phyloP scores from a whole-genome alignment of 1,139 yeast genomes.

The Lodderomyces margitis region DNA sequence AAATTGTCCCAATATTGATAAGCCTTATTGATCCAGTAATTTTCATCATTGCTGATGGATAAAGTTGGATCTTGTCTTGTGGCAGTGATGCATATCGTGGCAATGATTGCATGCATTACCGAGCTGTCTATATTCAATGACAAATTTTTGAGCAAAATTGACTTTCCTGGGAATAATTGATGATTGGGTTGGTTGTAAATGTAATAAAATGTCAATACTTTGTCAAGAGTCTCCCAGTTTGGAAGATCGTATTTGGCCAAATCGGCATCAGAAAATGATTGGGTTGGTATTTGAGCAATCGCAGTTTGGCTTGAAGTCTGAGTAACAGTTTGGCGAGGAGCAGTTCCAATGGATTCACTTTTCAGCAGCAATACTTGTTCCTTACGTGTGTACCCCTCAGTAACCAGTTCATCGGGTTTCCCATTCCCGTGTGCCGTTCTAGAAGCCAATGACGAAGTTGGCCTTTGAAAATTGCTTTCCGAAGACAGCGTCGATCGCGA shows the following conservation, averaged over 20 bases:
- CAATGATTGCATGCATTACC: constrained; percentile 46
- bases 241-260: constrained; percentile 39
- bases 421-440: background rate
- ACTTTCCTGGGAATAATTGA: constrained; percentile 44
- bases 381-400: background rate
- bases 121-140: constrained; percentile 37
- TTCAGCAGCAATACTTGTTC: background rate
- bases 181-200: constrained; percentile 46
- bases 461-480: background rate
- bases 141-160: constrained; percentile 31
- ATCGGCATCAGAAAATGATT: constrained; percentile 14
- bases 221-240: constrained; percentile 31
- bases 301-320: too few relatives aligned
- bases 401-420: background rate
- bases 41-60: constrained; percentile 25
- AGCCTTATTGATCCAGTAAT: constrained; percentile 40
- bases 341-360: background rate
- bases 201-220: constrained; percentile 47
- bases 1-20: constrained; percentile 37
- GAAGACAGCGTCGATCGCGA: background rate
- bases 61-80: constrained; percentile 17
- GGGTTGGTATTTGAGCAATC: background rate
- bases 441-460: background rate
- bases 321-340: background rate
- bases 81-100: constrained; percentile 33